Percentiles rank a stretch among this genome's conserved stretches.
Conservation (phyloP, 805 yeast genomes). For the Maudiozyma serrabonitensis region DNA sequence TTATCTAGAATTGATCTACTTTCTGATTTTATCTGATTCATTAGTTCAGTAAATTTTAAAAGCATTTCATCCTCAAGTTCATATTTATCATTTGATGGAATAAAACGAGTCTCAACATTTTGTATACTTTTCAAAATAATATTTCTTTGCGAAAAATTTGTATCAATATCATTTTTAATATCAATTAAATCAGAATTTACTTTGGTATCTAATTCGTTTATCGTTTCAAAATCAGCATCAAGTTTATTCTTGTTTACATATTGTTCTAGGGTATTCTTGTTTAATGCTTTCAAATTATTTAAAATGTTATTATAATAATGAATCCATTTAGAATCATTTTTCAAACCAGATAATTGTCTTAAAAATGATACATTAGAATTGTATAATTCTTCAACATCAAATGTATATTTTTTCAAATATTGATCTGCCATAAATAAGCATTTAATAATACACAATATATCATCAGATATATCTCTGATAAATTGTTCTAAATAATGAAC, state of each 20-base stretch:
- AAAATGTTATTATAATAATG: conserved; percentile 22
- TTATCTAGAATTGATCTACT: conserved; percentile 14
- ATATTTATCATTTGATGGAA: conserved; percentile 11
- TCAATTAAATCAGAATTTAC: conserved; percentile 11
- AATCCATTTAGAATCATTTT: conserved; percentile 36
- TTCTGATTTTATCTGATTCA: conserved; percentile 8
- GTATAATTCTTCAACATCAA: conserved; percentile 40
- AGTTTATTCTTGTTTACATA: conserved; percentile 10
- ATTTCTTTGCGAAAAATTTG: conserved; percentile 8
- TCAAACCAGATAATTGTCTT: conserved; percentile 33
- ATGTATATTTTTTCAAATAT: conserved; percentile 40
- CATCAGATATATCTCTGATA: conserved; percentile 23
- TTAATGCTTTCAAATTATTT: conserved; percentile 6
- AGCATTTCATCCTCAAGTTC: conserved; percentile 19
- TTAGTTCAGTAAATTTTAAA: conserved; percentile 18
- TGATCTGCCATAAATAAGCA: conserved; percentile 40
- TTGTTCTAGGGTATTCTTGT: conserved; percentile 8
- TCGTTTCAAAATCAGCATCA: neutral
- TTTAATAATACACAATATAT: conserved; percentile 35
- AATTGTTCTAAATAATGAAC: conserved; percentile 28
- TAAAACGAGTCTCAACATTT: neutral
- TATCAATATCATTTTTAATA: conserved; percentile 13
- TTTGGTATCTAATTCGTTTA: conserved; percentile 8
- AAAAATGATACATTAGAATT: conserved; percentile 31
- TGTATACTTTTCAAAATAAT: conserved; percentile 5